phyloP scores from a whole-genome alignment of 2,329 filamentous ascomycete genomes.

The Ascochyta fabae region DNA sequence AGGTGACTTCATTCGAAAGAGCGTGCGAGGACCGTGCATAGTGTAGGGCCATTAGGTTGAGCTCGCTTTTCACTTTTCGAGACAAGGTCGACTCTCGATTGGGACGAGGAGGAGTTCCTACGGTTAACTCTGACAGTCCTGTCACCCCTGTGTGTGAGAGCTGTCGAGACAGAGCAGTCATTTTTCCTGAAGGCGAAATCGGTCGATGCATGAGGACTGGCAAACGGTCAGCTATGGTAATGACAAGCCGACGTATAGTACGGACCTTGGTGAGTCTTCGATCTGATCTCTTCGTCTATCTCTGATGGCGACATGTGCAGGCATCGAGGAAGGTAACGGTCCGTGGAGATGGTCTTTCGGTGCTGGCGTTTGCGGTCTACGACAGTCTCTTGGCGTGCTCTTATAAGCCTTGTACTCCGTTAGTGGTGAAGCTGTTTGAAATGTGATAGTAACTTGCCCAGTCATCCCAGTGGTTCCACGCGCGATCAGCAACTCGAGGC shows the following conservation, averaged over 20 bases:
- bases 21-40: slow-evolving; percentile 7
- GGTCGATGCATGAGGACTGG: slow-evolving; percentile 37
- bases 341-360: slow-evolving; percentile 24
- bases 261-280: slow-evolving; percentile 35
- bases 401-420: slow-evolving; percentile 40
- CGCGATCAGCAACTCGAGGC: slow-evolving; percentile 54
- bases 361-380: slow-evolving; percentile 40
- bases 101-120: slow-evolving; percentile 41
- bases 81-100: slow-evolving; percentile 26
- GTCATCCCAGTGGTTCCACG: slow-evolving; percentile 50
- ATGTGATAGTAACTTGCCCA: slow-evolving; percentile 27
- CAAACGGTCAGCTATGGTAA: not conserved
- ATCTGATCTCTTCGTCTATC: slow-evolving; percentile 35
- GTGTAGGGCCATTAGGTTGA: slow-evolving; percentile 28
- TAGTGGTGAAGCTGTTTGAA: not conserved
- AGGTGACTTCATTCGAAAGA: slow-evolving; percentile 25
- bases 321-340: slow-evolving; percentile 10
- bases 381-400: slow-evolving; percentile 51
- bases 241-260: not conserved
- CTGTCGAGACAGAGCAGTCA: slow-evolving; percentile 49
- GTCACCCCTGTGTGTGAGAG: slow-evolving; percentile 38
- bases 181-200: slow-evolving; percentile 48
- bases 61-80: slow-evolving; percentile 40
- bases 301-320: slow-evolving; percentile 25
- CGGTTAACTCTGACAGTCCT: slow-evolving; percentile 34